Evolutionary conservation across 352 stramenopile genomes (phyloP).

Genomic region (Sclerospora graminicola): DNA sequence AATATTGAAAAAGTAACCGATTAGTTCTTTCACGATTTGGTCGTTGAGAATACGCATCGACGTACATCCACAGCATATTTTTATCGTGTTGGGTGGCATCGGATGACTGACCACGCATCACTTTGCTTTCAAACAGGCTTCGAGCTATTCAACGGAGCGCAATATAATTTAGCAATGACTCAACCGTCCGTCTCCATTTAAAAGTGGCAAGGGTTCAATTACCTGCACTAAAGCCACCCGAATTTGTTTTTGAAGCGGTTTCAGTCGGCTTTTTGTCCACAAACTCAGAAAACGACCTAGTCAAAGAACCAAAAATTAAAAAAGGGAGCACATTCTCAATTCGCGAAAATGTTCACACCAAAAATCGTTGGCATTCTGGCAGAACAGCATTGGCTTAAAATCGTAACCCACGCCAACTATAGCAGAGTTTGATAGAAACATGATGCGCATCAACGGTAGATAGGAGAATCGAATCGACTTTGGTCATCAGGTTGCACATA

Average conservation of each 20-base stretch:
- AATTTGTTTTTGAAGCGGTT: slow-evolving; percentile 41
- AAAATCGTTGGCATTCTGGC: slow-evolving; percentile 60
- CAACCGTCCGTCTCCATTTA: too few species aligned
- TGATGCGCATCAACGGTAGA: slow-evolving; percentile 74
- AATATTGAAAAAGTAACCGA: background rate
- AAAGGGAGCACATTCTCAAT: background rate
- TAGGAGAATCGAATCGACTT: slow-evolving; percentile 83
- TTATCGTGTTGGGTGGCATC: slow-evolving; percentile 76
- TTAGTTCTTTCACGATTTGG: background rate
- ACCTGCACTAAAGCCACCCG: slow-evolving; percentile 63
- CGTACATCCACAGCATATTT: slow-evolving; percentile 73
- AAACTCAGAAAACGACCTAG: slow-evolving; percentile 61
- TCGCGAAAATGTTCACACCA: slow-evolving; percentile 32
- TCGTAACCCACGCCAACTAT: slow-evolving; percentile 86
- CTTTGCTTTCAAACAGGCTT: slow-evolving; percentile 81
- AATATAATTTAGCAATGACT: too few species aligned
- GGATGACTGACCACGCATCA: slow-evolving; percentile 71
- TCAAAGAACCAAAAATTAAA: background rate
- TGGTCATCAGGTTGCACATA: background rate
- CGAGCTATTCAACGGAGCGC: slow-evolving; percentile 23
- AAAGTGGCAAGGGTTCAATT: background rate
- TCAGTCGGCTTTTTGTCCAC: slow-evolving; percentile 67
- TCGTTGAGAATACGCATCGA: background rate
- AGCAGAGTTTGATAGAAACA: slow-evolving; percentile 85
- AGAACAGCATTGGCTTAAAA: slow-evolving; percentile 89